These are phyloP conservation scores for Trichophyton benhamiae DNA, from an alignment of 2,329 filamentous ascomycete species.

Conservation along the genomic window DNA sequence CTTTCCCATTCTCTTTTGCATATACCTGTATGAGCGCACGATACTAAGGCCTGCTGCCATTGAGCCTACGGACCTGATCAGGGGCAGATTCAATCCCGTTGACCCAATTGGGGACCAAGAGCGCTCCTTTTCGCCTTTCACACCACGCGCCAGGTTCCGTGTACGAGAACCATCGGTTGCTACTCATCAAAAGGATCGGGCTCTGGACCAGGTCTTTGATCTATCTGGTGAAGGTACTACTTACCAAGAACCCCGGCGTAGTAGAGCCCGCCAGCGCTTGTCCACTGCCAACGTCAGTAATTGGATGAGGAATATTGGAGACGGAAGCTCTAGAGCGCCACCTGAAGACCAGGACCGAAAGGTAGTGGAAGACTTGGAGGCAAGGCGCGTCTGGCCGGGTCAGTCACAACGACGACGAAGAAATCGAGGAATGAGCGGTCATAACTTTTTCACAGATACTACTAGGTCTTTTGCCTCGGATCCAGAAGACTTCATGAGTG, in stretches of 20 bases:
- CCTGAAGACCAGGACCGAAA: conserved; percentile 50
- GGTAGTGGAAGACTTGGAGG: conserved; percentile 47
- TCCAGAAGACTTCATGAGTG: conserved; percentile 37
- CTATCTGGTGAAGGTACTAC: conserved; percentile 52
- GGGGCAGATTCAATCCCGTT: conserved; percentile 46
- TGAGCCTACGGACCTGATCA: conserved; percentile 75
- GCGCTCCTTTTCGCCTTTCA: conserved; percentile 54
- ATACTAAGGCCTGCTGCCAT: conserved; percentile 65
- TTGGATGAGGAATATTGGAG: conserved; percentile 69
- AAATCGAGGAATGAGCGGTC: conserved; percentile 19
- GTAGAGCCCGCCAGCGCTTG: conserved; percentile 46
- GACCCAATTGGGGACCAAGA: conserved; percentile 48
- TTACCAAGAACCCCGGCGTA: conserved; percentile 43
- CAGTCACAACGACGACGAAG: conserved; percentile 37
- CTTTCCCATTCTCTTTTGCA: conserved; percentile 72
- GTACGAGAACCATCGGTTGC: conserved; percentile 76
- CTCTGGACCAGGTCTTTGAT: conserved; percentile 82
- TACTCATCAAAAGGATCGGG: conserved; percentile 79
- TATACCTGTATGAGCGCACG: conserved; percentile 75
- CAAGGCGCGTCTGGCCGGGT: conserved; percentile 36
- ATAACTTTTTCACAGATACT: conserved; percentile 40
- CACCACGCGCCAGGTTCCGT: conserved; percentile 48
- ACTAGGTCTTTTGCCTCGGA: conserved; percentile 46
- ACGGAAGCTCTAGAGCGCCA: conserved; percentile 39
- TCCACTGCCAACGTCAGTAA: conserved; percentile 71